Conservation (phyloP, 1,284 basidiomycete genomes). For the Ceratobasidium sp. region DNA sequence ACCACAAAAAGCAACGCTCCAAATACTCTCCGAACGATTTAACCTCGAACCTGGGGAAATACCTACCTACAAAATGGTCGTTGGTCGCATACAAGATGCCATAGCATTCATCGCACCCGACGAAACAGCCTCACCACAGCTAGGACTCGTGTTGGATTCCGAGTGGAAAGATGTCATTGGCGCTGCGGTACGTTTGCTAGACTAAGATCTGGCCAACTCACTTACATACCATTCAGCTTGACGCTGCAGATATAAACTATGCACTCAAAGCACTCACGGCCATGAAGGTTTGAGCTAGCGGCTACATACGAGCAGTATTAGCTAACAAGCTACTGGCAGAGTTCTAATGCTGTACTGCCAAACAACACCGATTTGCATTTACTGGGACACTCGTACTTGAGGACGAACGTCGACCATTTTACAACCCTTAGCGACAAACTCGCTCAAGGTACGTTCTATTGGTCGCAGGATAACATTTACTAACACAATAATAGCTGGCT, state of each 20-base stretch:
- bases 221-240: slow-evolving; percentile 52
- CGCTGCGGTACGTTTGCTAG: slow-evolving; percentile 8
- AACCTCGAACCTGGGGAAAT: neutral
- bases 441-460: slow-evolving; percentile 1
- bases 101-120: neutral
- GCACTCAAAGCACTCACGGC: slow-evolving; percentile 56
- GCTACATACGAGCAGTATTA: slow-evolving; percentile 61
- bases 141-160: slow-evolving; percentile 32
- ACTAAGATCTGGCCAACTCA: neutral
- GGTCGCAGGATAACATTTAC: neutral
- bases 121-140: slow-evolving; percentile 14
- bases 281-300: slow-evolving; percentile 64
- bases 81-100: slow-evolving; percentile 22
- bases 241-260: slow-evolving; percentile 52
- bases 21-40: slow-evolving; percentile 18
- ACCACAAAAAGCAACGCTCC: neutral
- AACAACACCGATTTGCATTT: slow-evolving; percentile 33
- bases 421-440: slow-evolving; percentile 27
- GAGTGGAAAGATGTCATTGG: slow-evolving; percentile 32
- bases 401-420: slow-evolving; percentile 4
- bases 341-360: slow-evolving; percentile 52
- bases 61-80: neutral
- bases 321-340: slow-evolving; percentile 61
- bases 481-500: slow-evolving; percentile 7
- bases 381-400: slow-evolving; percentile 15